Base-by-base conservation (phyloP, 2,329 filamentous ascomycete genomes). In the Zalaria sp. region DNA sequence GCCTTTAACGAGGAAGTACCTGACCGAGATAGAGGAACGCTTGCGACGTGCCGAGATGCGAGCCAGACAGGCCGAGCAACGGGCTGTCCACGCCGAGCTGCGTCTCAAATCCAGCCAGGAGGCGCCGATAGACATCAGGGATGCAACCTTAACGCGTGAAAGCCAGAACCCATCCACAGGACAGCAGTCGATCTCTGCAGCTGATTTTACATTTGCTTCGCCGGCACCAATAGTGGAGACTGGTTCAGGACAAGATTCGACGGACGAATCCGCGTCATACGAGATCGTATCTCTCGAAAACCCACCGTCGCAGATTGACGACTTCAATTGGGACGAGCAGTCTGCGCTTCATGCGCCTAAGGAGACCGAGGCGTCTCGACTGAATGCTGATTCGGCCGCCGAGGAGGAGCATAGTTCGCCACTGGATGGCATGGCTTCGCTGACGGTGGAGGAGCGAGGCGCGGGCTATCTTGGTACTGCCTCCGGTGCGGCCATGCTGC, bases 1-100 rank as follows among this genome's bases (percentile, higher is more conserved):
- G 8, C 67, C 67, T 4, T 53, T 71, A 45, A 71, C 67, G 4
- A 57, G 68, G 35, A 68, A 62, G 57, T 62, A 60, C 46, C 53
- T 70, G 11, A 68, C 64, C 0, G 61, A 67, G 39, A 62, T 68
- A 4, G 66, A 69, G 45, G 59, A 57, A 27, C 57, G 62, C 11
- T 50, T 69, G 18, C 59, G 51, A 9, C 51, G 51, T 26, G 50
- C 53, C 3, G 56, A 55, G 39, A 28, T 46, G n/a, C 42, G 47
- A 28, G 41, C 47, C 10, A 45, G 43, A 34, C 42, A 49, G 32
- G 44, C 47, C 4, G 53, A 53, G 35, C 41, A 45, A 10, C 44
- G 50, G 36, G 53, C 50, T 9, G 39, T 46, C 25, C 35, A 47
- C 11, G 50, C 51, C 5, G 52, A 56, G 38, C 18, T 18, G 18